Evolutionary conservation across 306 rosid genomes (phyloP), one percentile per base, ranked within the genome.

Genomic region (Vachellia pachyceras): DNA sequence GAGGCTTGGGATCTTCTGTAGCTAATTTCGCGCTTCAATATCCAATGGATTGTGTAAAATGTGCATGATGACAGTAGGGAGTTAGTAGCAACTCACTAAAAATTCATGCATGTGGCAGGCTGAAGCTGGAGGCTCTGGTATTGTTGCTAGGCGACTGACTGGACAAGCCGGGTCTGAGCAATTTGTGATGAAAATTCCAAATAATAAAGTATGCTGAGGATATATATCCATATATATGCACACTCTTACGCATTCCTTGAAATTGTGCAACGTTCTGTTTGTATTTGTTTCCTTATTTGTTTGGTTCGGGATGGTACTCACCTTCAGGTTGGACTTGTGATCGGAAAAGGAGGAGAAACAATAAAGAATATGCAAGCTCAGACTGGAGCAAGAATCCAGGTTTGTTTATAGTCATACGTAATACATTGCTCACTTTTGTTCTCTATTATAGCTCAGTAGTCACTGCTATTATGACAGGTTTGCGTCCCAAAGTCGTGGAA

Each of bases 341-440:
- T 96, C 77, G 99, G 99, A 66, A 96, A 96, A 86, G 97, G 99
- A 40, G 99, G 99, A 64, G 99, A 96, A 77, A 90, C 97, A 1
- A 96, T 96, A 69, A 96, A 93, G 87, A 93, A 60, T 80, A 96
- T 96, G 99, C 99, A 96, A 84, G 92, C 90, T 23, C 85, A 89
- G 20, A 84, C 97, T 84, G 97, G 94, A 77, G 98, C 99, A 52
- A 89, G 98, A 73, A 93, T 95, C 84, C 99, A 95, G 97, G 99
- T 95, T 72, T 84, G 39, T 52, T 71, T 36, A 25, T 37, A 57
- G 5, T 20, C 55, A 23, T 12, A 20, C 42, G 33, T 23, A 0
- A 47, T 42, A 41, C 10, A 3, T 12, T 23, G 37, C 52, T 69
- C 73, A 13, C n/a, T n/a, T n/a, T n/a, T n/a, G n/a, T n/a, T n/a